These are phyloP conservation scores for Termitomyces sp. DNA, from an alignment of 768 basidiomycete genomes.

Conservation along the genomic window DNA sequence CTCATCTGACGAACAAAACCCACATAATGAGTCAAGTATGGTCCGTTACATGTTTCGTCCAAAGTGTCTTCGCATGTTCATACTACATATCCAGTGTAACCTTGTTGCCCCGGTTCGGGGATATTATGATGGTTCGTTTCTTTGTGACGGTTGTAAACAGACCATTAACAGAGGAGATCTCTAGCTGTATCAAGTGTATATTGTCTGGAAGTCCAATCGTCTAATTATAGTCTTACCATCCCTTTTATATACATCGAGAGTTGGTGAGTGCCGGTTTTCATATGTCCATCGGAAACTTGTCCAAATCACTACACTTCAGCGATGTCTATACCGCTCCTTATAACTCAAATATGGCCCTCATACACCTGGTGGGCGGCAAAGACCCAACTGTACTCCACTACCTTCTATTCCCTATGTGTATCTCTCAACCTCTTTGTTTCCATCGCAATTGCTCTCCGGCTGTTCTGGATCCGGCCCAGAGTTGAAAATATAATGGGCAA, in stretches of 20 bases:
- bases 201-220: conserved; percentile 13
- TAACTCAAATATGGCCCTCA: conserved; percentile 9
- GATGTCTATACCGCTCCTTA: conserved; percentile 17
- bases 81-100: no score
- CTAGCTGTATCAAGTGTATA: conserved; percentile 14
- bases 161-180: background rate
- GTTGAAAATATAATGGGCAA: conserved; percentile 14
- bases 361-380: conserved; percentile 5
- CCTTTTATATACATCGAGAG: conserved; percentile 11
- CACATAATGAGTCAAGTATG: conserved; percentile 16
- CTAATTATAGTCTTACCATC: conserved; percentile 11
- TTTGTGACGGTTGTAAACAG: no score
- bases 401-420: conserved; percentile 16
- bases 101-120: no score
- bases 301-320: background rate
- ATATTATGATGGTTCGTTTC: no score
- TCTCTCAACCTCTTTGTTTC: conserved; percentile 15
- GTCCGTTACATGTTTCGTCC: background rate
- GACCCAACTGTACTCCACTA: conserved; percentile 7
- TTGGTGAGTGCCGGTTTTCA: conserved; percentile 6
- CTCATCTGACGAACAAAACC: conserved; percentile 7
- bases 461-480: conserved; percentile 11
- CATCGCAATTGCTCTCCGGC: conserved; percentile 9
- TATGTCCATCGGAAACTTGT: background rate
- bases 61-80: no score